Evolutionary conservation across 768 basidiomycete species (phyloP).

Genomic region (Psilocybe subaeruginosa): DNA sequence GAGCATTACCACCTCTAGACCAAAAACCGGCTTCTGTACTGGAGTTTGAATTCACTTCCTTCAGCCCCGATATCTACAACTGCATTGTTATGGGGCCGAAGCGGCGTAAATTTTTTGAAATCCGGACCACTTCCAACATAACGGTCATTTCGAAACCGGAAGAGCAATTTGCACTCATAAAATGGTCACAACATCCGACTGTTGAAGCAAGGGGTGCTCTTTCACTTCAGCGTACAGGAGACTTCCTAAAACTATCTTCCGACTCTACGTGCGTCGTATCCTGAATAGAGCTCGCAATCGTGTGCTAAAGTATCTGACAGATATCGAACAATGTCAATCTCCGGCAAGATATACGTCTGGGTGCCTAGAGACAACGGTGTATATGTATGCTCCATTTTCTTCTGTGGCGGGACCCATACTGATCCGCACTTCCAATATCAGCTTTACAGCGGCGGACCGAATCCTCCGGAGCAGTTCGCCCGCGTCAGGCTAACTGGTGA

Average conservation of each 20-base stretch:
- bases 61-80: constrained; percentile 44
- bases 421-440: not conserved
- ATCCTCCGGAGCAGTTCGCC: constrained; percentile 21
- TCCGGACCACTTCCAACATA: constrained; percentile 14
- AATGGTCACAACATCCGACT: constrained; percentile 20
- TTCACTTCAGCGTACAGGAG: constrained; percentile 16
- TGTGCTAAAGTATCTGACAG: not conserved
- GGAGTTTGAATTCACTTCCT: constrained; percentile 29
- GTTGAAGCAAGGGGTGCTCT: constrained; percentile 18
- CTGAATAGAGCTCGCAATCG: not conserved
- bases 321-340: constrained; percentile 19
- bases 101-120: constrained; percentile 42
- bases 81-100: constrained; percentile 46
- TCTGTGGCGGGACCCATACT: not conserved
- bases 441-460: constrained; percentile 23
- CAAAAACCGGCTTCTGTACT: constrained; percentile 13
- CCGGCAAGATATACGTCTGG: constrained; percentile 17
- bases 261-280: constrained; percentile 16
- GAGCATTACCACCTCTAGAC: constrained; percentile 23
- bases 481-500: constrained; percentile 10
- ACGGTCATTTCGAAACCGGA: constrained; percentile 18
- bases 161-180: constrained; percentile 14
- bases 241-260: constrained; percentile 19
- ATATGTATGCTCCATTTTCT: constrained; percentile 7
- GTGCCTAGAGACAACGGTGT: constrained; percentile 16